phyloP scores from a whole-genome alignment of 371 early-diverging fungal species.

The Circinella minor region DNA sequence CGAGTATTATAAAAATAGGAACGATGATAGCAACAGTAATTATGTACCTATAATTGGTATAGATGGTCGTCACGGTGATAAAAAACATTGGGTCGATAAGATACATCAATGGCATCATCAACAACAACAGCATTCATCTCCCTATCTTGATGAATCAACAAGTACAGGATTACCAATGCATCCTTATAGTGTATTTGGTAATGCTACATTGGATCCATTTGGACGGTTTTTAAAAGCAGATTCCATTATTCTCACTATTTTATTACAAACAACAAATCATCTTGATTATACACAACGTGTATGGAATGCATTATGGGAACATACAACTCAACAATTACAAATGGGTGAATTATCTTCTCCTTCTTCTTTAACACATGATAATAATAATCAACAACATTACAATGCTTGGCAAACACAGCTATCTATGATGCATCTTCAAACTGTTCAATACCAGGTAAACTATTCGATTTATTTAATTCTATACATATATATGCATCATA shows the following conservation, averaged over 20 bases:
- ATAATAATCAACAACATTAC: neutral
- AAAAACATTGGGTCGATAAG: slow-evolving; percentile 40
- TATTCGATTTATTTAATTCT: neutral
- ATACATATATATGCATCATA: no score
- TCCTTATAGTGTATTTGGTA: slow-evolving; percentile 58
- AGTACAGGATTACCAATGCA: slow-evolving; percentile 54
- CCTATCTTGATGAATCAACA: slow-evolving; percentile 18
- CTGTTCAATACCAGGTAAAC: slow-evolving; percentile 38
- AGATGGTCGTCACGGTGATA: slow-evolving; percentile 9
- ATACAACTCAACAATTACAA: slow-evolving; percentile 17
- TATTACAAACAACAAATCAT: slow-evolving; percentile 21
- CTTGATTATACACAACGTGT: slow-evolving; percentile 25
- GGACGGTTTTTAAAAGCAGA: slow-evolving; percentile 45
- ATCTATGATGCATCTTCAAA: slow-evolving; percentile 19
- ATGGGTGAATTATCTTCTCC: slow-evolving; percentile 1
- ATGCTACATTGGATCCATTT: slow-evolving; percentile 33
- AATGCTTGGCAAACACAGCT: slow-evolving; percentile 28
- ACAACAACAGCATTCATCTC: no score
- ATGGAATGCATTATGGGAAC: slow-evolving; percentile 53
- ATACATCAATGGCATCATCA: slow-evolving; percentile 21
- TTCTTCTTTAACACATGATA: slow-evolving; percentile 3
- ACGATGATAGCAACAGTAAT: slow-evolving; percentile 18
- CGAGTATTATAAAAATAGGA: slow-evolving; percentile 45
- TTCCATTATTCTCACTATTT: slow-evolving; percentile 49
- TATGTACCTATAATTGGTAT: slow-evolving; percentile 12